Base-by-base conservation (phyloP, 768 basidiomycete species). In the Termitomyces sp. region DNA sequence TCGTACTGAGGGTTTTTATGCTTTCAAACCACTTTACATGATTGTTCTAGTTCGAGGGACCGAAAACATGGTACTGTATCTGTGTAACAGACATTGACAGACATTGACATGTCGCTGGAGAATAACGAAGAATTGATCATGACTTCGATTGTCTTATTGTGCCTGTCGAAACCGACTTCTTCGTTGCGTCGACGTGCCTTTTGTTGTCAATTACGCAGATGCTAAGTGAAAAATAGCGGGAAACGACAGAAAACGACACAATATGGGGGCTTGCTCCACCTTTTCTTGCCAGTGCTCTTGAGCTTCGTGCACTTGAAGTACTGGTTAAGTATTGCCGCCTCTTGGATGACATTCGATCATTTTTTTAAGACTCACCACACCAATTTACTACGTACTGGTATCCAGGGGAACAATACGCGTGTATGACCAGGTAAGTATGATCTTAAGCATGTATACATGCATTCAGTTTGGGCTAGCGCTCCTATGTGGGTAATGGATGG, bases 41-140 rank as follows among this genome's bases (percentile, higher is more conserved):
- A 22, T 28, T 58, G 22, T 55, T 32, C 22, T 33, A 20, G 4
- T 28, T 54, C 28, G 7, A 28, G 13, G 20, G 7, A 45, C 51
- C 46, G 57, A 61, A 64, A 61, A 57, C 53, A 64, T 64, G 57
- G 60, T 58, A 58, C 22, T 56, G 53, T 28, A 38, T 38, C 9
- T 9, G 36, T 13, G 36, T 38, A 9, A 38, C 15, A 13, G 11
- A 49, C 3, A 28, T 15, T 24, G 50, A 15, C 49, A 22, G 28
- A 12, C 32, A 22, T 15, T 20, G 51, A 52, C 8, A 7, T 28
- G 32, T 33, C 32, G 18, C 49, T 28, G 28, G 46, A 48, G 12
- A 8, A 24, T 13, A 48, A 28, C 24, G 22, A 50, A 32, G 32
- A 50, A 48, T 13, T 28, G 20, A 46, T 46, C 45, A 46, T 46